These are phyloP conservation scores for Cladosporium sp. DNA, from an alignment of 2,329 filamentous ascomycete genomes.

Conservation along the genomic window DNA sequence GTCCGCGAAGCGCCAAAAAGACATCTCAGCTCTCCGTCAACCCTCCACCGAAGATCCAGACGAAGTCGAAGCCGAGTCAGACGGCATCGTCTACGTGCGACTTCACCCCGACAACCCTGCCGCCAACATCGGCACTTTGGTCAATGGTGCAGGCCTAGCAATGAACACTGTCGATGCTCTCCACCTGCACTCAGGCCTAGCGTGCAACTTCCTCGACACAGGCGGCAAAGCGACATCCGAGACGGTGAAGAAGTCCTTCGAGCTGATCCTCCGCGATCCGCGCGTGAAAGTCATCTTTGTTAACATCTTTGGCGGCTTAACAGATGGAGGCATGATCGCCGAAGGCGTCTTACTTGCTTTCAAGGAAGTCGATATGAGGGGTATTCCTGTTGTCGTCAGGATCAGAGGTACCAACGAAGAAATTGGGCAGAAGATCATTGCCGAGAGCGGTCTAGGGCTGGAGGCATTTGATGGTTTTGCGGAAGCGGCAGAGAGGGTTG, in stretches of 20 bases:
- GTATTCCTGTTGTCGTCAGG: slow-evolving; percentile 71
- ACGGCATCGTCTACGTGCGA: slow-evolving; percentile 79
- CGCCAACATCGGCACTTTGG: slow-evolving; percentile 74
- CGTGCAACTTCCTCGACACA: slow-evolving; percentile 85
- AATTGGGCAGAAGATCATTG: slow-evolving; percentile 67
- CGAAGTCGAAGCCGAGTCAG: slow-evolving; percentile 63
- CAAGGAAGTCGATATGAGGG: slow-evolving; percentile 58
- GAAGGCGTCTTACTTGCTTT: slow-evolving; percentile 72
- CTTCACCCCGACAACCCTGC: slow-evolving; percentile 45
- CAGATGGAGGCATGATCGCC: slow-evolving; percentile 79
- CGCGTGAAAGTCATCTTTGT: slow-evolving; percentile 72
- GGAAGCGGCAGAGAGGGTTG: slow-evolving; percentile 67
- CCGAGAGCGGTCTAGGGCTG: slow-evolving; percentile 65
- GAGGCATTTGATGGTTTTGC: slow-evolving; percentile 75
- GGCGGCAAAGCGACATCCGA: slow-evolving; percentile 83
- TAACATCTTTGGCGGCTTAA: slow-evolving; percentile 71
- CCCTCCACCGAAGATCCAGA: slow-evolving; percentile 52
- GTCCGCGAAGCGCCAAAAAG: slow-evolving; percentile 60
- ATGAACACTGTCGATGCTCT: slow-evolving; percentile 91
- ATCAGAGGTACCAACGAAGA: slow-evolving; percentile 74
- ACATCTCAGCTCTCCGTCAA: slow-evolving; percentile 60
- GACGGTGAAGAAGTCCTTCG: slow-evolving; percentile 76
- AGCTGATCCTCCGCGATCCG: slow-evolving; percentile 68
- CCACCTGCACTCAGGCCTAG: slow-evolving; percentile 63
- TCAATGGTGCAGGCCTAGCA: slow-evolving; percentile 85